Evolutionary conservation across 257 asterid species (phyloP).

Genomic region (Agastache rugosa): DNA sequence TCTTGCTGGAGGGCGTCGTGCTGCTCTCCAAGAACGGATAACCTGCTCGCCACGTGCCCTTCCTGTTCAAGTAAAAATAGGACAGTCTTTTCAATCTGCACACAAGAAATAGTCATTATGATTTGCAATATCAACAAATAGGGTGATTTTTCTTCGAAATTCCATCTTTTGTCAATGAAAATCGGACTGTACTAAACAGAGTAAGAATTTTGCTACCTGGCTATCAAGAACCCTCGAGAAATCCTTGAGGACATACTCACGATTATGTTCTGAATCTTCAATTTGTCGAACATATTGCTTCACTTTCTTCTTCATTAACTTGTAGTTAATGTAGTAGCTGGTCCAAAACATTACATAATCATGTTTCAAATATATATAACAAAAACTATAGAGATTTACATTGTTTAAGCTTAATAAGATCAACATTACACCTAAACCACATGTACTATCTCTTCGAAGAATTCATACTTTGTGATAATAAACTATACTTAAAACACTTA

Average conservation of each 20-base stretch:
- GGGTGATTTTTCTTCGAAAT: background rate
- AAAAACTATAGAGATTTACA: background rate
- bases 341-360: conserved; percentile 19
- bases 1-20: conserved; percentile 67
- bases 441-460: background rate
- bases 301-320: conserved; percentile 89
- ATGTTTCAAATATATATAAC: background rate
- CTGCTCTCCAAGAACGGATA: conserved; percentile 61
- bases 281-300: conserved; percentile 72
- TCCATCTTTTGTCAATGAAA: background rate
- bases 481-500: too few relatives aligned
- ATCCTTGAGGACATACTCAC: conserved; percentile 72
- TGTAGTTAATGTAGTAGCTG: conserved; percentile 88
- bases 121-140: too few relatives aligned
- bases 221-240: conserved; percentile 78
- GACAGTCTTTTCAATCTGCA: conserved; percentile 85
- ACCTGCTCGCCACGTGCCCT: conserved; percentile 71
- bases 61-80: conserved; percentile 82
- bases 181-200: background rate
- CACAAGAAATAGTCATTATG: background rate
- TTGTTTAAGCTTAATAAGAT: background rate
- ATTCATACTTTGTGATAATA: background rate
- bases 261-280: conserved; percentile 58
- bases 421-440: background rate
- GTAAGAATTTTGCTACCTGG: conserved; percentile 54